Conservation (phyloP, 176 grass and related monocot species). For the Carex parvula region DNA sequence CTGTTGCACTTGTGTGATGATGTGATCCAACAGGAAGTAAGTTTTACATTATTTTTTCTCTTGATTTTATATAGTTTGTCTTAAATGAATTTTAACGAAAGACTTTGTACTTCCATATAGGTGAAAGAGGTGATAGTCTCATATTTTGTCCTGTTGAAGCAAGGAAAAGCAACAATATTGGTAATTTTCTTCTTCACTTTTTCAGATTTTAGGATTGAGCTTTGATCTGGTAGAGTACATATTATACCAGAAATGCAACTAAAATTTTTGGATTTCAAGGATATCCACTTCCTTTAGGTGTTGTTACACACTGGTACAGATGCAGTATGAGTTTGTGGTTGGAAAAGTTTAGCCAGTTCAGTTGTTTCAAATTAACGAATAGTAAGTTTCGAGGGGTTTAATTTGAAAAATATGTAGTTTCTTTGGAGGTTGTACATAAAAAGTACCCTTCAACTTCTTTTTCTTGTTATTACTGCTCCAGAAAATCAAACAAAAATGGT, state of each 20-base stretch:
- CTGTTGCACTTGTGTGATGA: conserved; percentile 95
- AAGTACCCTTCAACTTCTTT: not conserved
- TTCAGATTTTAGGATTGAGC: not conserved
- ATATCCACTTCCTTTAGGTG: not conserved
- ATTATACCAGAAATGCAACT: not conserved
- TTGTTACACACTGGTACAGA: not conserved
- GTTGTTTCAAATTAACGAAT: not conserved
- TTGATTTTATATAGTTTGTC: not conserved
- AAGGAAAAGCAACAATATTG: conserved; percentile 55
- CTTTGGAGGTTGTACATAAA: not conserved
- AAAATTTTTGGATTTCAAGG: not conserved
- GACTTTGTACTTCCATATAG: conserved; percentile 20
- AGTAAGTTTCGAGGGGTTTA: not conserved
- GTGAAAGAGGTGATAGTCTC: conserved; percentile 88
- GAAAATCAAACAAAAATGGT: not conserved
- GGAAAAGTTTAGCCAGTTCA: not conserved
- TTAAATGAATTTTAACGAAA: not conserved
- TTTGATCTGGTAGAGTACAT: not conserved
- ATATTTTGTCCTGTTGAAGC: conserved; percentile 87
- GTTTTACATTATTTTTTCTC: conserved; percentile 13
- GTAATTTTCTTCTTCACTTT: conserved; percentile 22
- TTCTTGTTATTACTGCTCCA: not conserved
- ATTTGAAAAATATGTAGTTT: not conserved
- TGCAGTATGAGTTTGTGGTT: not conserved
- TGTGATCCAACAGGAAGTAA: conserved; percentile 90